A percentile compares a stretch with the other conserved stretches of the same genome.
These are phyloP conservation scores for Platismatia glauca DNA, from an alignment of 495 filamentous ascomycete species.

Conservation along the genomic window DNA sequence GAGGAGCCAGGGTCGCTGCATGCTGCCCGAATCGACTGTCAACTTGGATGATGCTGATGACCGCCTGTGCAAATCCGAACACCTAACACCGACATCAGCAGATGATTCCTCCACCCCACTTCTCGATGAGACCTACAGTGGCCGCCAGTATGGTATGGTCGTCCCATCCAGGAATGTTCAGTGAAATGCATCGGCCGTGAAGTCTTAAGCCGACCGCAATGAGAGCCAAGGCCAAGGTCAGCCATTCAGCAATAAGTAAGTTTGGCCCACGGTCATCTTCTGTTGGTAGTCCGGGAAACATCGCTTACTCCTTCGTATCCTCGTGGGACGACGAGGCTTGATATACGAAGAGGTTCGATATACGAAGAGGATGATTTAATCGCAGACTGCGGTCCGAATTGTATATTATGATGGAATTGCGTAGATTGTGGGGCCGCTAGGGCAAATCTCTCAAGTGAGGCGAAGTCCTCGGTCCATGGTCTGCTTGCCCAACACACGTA, in stretches of 20 bases:
- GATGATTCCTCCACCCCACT: not conserved
- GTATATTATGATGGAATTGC: not conserved
- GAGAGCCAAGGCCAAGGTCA: not conserved
- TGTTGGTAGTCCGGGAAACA: not conserved
- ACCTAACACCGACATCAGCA: not conserved
- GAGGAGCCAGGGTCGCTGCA: not conserved
- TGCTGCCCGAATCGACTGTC: not conserved
- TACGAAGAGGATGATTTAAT: not conserved
- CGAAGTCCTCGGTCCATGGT: not conserved
- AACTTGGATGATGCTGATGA: not conserved
- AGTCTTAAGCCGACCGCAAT: not conserved
- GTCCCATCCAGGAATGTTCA: not conserved
- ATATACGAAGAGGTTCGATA: not conserved
- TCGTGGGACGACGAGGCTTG: not conserved
- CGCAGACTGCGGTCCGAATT: not conserved
- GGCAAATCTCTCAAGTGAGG: conserved; percentile 1
- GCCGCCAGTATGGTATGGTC: not conserved
- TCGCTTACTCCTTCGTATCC: not conserved
- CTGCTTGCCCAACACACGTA: not conserved
- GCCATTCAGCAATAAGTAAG: not conserved
- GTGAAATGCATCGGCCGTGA: not conserved
- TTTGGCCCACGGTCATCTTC: not conserved
- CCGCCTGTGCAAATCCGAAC: not conserved
- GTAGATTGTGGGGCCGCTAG: not conserved
- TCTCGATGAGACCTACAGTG: not conserved